Percentiles rank a stretch among this genome's conserved stretches.
Conservation (phyloP, 176 grass and related monocot genomes). For the Zea luxurians region DNA sequence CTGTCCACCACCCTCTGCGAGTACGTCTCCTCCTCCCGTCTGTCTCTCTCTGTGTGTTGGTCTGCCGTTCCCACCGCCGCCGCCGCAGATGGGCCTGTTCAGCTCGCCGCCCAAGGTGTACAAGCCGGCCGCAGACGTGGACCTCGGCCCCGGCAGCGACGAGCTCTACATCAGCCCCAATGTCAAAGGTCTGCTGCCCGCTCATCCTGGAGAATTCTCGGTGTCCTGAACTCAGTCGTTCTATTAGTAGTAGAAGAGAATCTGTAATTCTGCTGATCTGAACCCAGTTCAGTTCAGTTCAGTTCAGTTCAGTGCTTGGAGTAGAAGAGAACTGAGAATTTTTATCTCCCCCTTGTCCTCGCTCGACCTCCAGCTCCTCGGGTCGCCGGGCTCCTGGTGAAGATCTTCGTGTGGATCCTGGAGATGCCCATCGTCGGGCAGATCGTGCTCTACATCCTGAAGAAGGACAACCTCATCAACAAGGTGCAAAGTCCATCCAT, state of each 20-base stretch:
- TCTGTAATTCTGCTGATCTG: background rate
- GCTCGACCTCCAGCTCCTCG: slow-evolving; percentile 60
- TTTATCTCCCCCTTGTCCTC: background rate
- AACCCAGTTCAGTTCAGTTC: background rate
- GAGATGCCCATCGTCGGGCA: slow-evolving; percentile 66
- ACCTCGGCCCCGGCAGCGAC: slow-evolving; percentile 75
- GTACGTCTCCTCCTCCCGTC: too few relatives aligned
- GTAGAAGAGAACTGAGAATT: background rate
- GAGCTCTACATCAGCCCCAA: slow-evolving; percentile 83
- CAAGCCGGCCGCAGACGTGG: slow-evolving; percentile 68
- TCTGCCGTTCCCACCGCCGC: background rate
- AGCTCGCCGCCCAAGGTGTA: slow-evolving; percentile 70
- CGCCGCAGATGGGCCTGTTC: slow-evolving; percentile 68
- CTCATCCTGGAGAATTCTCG: too few relatives aligned
- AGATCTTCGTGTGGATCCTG: slow-evolving; percentile 93
- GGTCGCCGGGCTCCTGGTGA: slow-evolving; percentile 84
- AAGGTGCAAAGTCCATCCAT: slow-evolving; percentile 46
- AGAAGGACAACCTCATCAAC: slow-evolving; percentile 95
- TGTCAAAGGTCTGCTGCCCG: slow-evolving; percentile 64
- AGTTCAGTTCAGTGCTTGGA: slow-evolving; percentile 6
- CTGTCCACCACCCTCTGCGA: too few relatives aligned
- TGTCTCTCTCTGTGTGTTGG: background rate
- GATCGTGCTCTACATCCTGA: slow-evolving; percentile 65
- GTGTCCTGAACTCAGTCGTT: background rate
- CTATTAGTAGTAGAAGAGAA: background rate